Percentiles rank a stretch among this genome's conserved stretches.
phyloP scores from a whole-genome alignment of 2,329 filamentous ascomycete species.

The Penicillium psychrosexuale region DNA sequence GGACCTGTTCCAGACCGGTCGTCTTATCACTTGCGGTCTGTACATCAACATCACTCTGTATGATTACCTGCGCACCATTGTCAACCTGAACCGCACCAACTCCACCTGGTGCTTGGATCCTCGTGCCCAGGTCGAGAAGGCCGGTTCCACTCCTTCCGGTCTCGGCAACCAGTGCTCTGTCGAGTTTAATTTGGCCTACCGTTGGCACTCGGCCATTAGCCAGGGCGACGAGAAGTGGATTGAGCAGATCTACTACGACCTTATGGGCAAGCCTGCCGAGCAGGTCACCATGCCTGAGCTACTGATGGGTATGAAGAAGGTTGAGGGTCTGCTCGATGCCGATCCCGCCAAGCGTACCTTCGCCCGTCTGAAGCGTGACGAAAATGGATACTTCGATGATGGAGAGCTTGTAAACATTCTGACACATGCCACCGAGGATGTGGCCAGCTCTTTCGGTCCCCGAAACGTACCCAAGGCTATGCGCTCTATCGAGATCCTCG shows the following conservation, averaged over 20 bases:
- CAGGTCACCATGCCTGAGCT: conserved; percentile 61
- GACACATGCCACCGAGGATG: conserved; percentile 68
- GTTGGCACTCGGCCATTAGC: conserved; percentile 79
- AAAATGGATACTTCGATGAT: conserved; percentile 68
- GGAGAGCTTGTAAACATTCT: conserved; percentile 73
- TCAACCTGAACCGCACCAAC: conserved; percentile 68
- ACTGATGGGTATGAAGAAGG: conserved; percentile 59
- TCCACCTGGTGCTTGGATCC: conserved; percentile 81
- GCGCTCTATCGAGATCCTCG: conserved; percentile 73
- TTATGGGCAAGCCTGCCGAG: conserved; percentile 60
- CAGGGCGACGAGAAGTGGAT: conserved; percentile 79
- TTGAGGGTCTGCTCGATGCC: conserved; percentile 57
- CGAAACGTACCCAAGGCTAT: conserved; percentile 71
- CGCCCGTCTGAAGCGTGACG: conserved; percentile 60
- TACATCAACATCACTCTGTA: conserved; percentile 76
- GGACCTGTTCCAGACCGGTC: conserved; percentile 74
- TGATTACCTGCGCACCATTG: conserved; percentile 75
- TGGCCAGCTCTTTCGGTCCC: conserved; percentile 61
- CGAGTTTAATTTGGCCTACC: conserved; percentile 85
- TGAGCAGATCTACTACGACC: conserved; percentile 61
- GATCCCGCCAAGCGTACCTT: conserved; percentile 71
- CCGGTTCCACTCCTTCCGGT: conserved; percentile 62
- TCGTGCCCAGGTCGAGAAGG: conserved; percentile 63
- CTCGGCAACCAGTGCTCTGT: conserved; percentile 80
- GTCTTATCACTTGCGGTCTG: conserved; percentile 68